These are phyloP conservation scores for Sugiyamaella sp. DNA, from an alignment of 1,139 yeast genomes.

Conservation along the genomic window DNA sequence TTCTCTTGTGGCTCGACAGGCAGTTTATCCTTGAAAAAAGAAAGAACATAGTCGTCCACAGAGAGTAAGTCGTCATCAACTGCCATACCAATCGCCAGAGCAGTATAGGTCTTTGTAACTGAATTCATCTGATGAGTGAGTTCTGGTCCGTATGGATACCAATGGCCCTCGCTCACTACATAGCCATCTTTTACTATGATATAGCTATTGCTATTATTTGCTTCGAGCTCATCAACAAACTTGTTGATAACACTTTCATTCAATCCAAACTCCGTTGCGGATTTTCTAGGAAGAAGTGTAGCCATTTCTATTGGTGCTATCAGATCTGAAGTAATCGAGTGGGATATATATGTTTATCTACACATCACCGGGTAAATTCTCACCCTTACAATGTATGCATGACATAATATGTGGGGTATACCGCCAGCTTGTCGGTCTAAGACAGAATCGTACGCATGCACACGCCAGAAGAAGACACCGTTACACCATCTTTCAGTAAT, in stretches of 20 bases:
- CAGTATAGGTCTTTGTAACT: slow-evolving; percentile 25
- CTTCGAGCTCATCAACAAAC: slow-evolving; percentile 25
- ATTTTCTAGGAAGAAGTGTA: slow-evolving; percentile 15
- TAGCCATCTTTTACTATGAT: slow-evolving; percentile 22
- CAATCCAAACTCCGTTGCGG: slow-evolving; percentile 10
- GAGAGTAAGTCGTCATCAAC: slow-evolving; percentile 24
- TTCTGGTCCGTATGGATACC: slow-evolving; percentile 24
- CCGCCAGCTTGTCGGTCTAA: no score
- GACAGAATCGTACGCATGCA: no score
- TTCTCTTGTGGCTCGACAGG: slow-evolving; percentile 23
- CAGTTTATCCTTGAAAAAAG: slow-evolving; percentile 22
- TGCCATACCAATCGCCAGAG: slow-evolving; percentile 27
- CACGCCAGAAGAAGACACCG: no score
- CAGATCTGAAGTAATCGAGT: no score
- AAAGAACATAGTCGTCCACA: slow-evolving; percentile 23
- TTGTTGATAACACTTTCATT: slow-evolving; percentile 18
- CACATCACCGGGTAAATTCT: no score
- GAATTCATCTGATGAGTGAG: slow-evolving; percentile 25
- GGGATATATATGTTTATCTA: no score
- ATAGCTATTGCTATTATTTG: slow-evolving; percentile 21
- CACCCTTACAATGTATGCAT: no score
- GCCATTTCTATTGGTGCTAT: not conserved
- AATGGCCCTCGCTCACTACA: slow-evolving; percentile 26
- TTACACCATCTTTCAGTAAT: no score
- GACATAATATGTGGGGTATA: no score